Conservation (phyloP, 2,329 filamentous ascomycete genomes). For the Seiridium cupressi region DNA sequence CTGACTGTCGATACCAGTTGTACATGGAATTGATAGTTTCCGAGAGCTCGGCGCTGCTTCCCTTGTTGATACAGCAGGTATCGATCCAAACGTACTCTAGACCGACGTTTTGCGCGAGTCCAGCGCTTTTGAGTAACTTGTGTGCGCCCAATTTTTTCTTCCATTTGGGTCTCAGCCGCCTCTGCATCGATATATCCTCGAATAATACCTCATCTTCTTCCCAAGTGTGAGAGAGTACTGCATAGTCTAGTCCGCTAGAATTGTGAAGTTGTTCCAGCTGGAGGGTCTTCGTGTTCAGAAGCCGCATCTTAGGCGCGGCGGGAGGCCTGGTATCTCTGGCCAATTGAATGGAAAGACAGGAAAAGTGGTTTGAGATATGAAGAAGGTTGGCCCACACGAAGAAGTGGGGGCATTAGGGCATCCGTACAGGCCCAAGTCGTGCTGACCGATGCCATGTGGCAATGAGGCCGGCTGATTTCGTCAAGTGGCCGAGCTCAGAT, state of each 20-base stretch:
- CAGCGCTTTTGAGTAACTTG: neutral
- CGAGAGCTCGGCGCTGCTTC: constrained; percentile 22
- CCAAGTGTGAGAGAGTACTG: too few relatives aligned
- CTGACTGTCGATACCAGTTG: constrained; percentile 19
- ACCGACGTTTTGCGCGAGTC: neutral
- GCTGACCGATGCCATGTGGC: too few relatives aligned
- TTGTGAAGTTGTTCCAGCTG: neutral
- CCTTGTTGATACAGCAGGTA: constrained; percentile 23
- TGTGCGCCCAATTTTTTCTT: neutral
- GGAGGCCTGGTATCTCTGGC: neutral
- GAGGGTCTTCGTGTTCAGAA: neutral
- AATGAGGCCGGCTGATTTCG: too few relatives aligned
- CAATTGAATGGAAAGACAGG: neutral
- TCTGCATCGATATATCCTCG: too few relatives aligned
- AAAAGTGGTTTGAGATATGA: neutral
- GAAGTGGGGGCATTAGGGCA: too few relatives aligned
- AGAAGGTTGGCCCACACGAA: too few relatives aligned
- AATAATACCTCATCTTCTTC: too few relatives aligned
- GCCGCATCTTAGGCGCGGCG: neutral
- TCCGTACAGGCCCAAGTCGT: too few relatives aligned
- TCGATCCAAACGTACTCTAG: neutral
- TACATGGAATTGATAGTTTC: constrained; percentile 24
- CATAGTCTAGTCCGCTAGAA: too few relatives aligned
- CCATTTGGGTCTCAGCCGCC: neutral
- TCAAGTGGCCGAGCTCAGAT: too few relatives aligned